A percentile compares a stretch with the other conserved stretches of the same genome.
Evolutionary conservation across 1,284 basidiomycete species (phyloP).

Genomic region (Melampsora larici-populina): DNA sequence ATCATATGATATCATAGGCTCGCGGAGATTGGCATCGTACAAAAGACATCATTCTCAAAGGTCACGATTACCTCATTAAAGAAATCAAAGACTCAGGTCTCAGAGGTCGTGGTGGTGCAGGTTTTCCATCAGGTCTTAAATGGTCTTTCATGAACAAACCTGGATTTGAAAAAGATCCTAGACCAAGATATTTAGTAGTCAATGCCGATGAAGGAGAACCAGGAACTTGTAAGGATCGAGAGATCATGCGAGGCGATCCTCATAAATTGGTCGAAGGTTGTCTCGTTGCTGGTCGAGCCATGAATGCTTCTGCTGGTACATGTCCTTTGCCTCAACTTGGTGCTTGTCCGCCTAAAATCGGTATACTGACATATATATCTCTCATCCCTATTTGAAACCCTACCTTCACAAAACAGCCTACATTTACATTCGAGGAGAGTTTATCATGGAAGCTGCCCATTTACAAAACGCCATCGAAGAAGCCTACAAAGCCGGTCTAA

Average conservation of each 20-base stretch:
- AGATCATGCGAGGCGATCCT: constrained; percentile 95
- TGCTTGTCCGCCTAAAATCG: too few species aligned
- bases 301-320: constrained; percentile 83
- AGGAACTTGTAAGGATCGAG: constrained; percentile 97
- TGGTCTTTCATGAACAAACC: constrained; percentile 99
- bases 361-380: not conserved
- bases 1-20: constrained; percentile 61
- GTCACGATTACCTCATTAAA: constrained; percentile 96
- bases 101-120: constrained; percentile 92
- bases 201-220: constrained; percentile 99
- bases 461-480: constrained; percentile 92
- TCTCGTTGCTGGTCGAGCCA: constrained; percentile 90
- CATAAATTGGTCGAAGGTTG: constrained; percentile 98
- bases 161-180: constrained; percentile 88
- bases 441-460: constrained; percentile 89
- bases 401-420: constrained; percentile 62
- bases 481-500: constrained; percentile 84
- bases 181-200: constrained; percentile 92
- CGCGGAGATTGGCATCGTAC: constrained; percentile 98
- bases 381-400: not conserved
- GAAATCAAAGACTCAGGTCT: constrained; percentile 93
- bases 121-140: constrained; percentile 94
- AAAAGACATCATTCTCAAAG: constrained; percentile 90
- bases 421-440: constrained; percentile 99
- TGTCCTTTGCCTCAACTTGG: constrained; percentile 1